Evolutionary conservation across 2,329 filamentous ascomycete genomes (phyloP).

Genomic region (Venturia nashicola): DNA sequence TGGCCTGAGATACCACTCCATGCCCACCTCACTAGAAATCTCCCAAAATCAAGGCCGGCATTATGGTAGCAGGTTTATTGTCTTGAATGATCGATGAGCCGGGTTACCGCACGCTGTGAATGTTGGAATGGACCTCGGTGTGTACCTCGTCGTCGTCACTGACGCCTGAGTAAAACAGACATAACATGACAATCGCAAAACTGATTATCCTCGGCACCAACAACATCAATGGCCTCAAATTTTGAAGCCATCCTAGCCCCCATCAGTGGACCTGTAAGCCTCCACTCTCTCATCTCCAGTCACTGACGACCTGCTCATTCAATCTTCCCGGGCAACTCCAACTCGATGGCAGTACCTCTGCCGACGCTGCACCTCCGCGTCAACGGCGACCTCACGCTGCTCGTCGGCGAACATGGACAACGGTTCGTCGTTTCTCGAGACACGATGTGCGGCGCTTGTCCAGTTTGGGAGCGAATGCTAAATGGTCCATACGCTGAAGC

Average conservation of each 20-base stretch:
- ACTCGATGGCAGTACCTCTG: neutral
- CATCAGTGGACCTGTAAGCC: neutral
- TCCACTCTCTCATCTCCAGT: neutral
- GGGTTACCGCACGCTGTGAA: too few species aligned
- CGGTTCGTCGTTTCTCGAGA: neutral
- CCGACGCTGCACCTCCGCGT: neutral
- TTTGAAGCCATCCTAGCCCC: neutral
- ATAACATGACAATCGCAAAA: neutral
- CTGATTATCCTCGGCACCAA: neutral
- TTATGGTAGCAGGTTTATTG: too few species aligned
- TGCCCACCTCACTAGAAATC: too few species aligned
- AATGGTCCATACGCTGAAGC: slow-evolving; percentile 6
- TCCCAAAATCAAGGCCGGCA: too few species aligned
- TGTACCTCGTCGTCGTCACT: too few species aligned
- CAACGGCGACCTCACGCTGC: neutral
- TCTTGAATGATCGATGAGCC: too few species aligned
- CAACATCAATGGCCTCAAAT: neutral
- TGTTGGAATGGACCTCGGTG: too few species aligned
- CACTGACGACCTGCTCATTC: neutral
- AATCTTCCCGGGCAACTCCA: neutral
- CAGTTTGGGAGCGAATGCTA: neutral
- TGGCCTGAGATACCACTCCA: too few species aligned
- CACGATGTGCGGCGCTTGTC: neutral
- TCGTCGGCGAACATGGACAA: neutral
- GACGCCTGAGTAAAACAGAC: too few species aligned